Evolutionary conservation across 164 flowering plant species (phyloP).

Genomic region (Amborella trichopoda): DNA sequence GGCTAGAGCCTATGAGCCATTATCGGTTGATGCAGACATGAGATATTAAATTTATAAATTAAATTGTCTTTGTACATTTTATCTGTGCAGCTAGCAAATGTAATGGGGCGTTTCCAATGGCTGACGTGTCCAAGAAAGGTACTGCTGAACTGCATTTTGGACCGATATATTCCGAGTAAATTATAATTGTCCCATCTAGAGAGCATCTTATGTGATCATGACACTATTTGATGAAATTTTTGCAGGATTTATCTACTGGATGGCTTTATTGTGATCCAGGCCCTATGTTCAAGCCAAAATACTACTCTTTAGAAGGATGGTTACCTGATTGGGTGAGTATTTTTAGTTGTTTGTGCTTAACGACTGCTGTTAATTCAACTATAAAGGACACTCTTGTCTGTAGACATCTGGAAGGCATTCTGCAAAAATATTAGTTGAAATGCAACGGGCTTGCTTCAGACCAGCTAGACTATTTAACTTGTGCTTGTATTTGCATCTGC

Average conservation of each 20-base stretch:
- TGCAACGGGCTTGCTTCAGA: no score
- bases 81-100: constrained; percentile 69
- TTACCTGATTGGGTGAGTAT: constrained; percentile 65
- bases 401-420: no score
- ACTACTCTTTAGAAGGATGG: constrained; percentile 42
- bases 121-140: constrained; percentile 94
- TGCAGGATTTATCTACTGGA: constrained; percentile 85
- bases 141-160: constrained; percentile 5
- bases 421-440: no score
- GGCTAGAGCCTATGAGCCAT: no score
- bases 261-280: constrained; percentile 99
- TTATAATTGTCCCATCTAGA: background rate
- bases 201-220: background rate
- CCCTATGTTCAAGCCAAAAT: constrained; percentile 70
- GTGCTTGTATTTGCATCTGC: no score
- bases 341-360: background rate
- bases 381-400: no score
- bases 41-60: no score
- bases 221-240: background rate
- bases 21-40: no score
- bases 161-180: background rate
- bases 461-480: no score
- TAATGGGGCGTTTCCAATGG: constrained; percentile 84
- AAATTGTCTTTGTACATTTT: no score
- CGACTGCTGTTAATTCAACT: no score